These are phyloP conservation scores for Mycosarcoma mackinlayi DNA, from an alignment of 1,284 basidiomycete species.

Conservation along the genomic window DNA sequence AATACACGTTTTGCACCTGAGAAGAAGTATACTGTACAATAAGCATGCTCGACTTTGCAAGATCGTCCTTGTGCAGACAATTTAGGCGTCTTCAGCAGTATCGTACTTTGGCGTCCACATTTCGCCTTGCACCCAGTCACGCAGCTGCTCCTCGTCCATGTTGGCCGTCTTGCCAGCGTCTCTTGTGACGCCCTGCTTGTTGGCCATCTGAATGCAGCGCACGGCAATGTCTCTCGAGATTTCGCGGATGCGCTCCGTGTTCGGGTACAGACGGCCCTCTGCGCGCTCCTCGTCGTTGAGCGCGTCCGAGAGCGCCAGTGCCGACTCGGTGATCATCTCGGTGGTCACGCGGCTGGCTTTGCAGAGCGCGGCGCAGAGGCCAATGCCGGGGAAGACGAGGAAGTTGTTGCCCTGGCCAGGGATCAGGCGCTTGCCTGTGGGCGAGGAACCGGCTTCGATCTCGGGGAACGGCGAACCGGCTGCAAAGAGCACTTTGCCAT, in stretches of 20 bases:
- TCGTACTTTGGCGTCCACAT: slow-evolving; percentile 65
- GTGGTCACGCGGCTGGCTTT: slow-evolving; percentile 78
- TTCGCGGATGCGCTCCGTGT: slow-evolving; percentile 61
- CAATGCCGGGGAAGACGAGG: slow-evolving; percentile 59
- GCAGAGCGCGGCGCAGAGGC: slow-evolving; percentile 72
- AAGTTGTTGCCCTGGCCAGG: slow-evolving; percentile 94
- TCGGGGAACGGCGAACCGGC: slow-evolving; percentile 88
- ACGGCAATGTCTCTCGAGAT: slow-evolving; percentile 60
- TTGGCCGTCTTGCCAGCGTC: slow-evolving; percentile 61
- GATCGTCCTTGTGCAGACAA: no score
- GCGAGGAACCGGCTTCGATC: slow-evolving; percentile 69
- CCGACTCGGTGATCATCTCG: slow-evolving; percentile 75
- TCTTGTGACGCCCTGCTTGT: slow-evolving; percentile 58
- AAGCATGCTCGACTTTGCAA: no score
- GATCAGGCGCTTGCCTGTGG: slow-evolving; percentile 75
- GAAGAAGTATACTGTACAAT: no score
- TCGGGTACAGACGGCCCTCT: slow-evolving; percentile 62
- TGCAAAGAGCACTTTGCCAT: slow-evolving; percentile 78
- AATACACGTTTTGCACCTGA: no score
- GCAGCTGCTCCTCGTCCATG: slow-evolving; percentile 58
- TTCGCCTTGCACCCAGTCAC: slow-evolving; percentile 59
- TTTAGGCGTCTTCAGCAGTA: slow-evolving; percentile 15
- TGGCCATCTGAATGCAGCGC: slow-evolving; percentile 61
- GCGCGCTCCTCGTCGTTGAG: slow-evolving; percentile 78
- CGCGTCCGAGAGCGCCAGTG: slow-evolving; percentile 80